phyloP scores from a whole-genome alignment of 805 yeast genomes.

The Ogataea pini region DNA sequence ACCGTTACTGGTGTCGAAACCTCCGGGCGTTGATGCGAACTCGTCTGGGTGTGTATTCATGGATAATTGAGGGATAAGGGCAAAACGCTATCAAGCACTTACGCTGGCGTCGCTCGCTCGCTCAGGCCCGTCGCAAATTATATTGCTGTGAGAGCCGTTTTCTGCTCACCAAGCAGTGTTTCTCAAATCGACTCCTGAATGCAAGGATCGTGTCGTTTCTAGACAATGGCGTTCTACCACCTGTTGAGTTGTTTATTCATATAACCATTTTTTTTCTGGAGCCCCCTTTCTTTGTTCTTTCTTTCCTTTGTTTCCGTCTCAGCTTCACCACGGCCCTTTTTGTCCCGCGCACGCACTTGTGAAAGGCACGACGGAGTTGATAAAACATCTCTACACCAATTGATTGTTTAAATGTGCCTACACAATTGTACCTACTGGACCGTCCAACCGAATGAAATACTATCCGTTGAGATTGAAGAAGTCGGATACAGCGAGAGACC shows the following conservation, averaged over 20 bases:
- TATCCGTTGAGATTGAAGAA: too few relatives aligned
- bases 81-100: not conserved
- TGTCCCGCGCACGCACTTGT: not conserved
- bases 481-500: too few relatives aligned
- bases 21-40: slow-evolving; percentile 12
- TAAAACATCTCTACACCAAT: too few relatives aligned
- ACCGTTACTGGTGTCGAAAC: slow-evolving; percentile 6
- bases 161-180: slow-evolving; percentile 2
- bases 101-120: not conserved
- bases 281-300: not conserved
- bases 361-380: not conserved
- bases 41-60: slow-evolving; percentile 15
- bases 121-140: slow-evolving; percentile 5
- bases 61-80: not conserved
- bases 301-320: slow-evolving; percentile 2
- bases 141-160: slow-evolving; percentile 3
- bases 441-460: too few relatives aligned
- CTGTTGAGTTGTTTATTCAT: not conserved
- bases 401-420: too few relatives aligned
- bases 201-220: not conserved
- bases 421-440: too few relatives aligned
- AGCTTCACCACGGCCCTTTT: not conserved
- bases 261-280: not conserved
- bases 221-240: not conserved
- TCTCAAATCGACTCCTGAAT: not conserved